Evolutionary conservation across 345 rosid species (phyloP), one percentile per base, ranked within the genome.

Genomic region (Citrus reticulata): DNA sequence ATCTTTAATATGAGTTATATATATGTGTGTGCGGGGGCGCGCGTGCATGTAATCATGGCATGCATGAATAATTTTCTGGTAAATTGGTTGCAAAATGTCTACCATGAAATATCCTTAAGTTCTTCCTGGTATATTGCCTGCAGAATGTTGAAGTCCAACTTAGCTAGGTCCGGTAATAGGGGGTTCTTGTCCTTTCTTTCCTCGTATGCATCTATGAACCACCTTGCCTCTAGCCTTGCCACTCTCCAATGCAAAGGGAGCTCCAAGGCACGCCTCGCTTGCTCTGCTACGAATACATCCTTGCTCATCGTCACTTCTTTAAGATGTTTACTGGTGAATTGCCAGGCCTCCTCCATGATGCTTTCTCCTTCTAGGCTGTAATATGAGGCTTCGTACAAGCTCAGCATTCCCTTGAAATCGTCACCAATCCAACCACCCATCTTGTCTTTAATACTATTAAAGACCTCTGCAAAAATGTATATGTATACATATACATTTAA

Each of bases 91-190:
- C 13, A 42, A 42, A 42, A 16, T 61, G 11, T 72, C 49, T 59
- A 77, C 81, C 81, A 74, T 68, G 80, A 78, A 22, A 51, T 0
- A 22, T 74, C 75, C 51, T 40, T 49, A 59, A 84, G 82, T 4
- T 81, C 86, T 37, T 54, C 55, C 54, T 81, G 81, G 51, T 67
- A 39, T 1, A 70, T 11, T 30, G 74, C 62, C 17, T 77, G 86
- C 13, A 78, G 74, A 66, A 73, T 72, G 73, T 80, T 83, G 79
- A 54, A 77, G 16, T 78, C 81, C 42, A 80, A 2, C 34, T 35
- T 58, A n/a, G 86, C 84, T 20, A 81, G 77, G 22, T 84, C 75
- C 1, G 81, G 80, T 34, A 81, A 19, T 5, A 4, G 20, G 14
- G 6, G 77, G 29, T 81, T 72, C 40, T 64, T 69, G 16, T 70